Evolutionary conservation across 164 flowering plant genomes (phyloP), one percentile per base, ranked within the genome.

Genomic region (Kingdonia uniflora): DNA sequence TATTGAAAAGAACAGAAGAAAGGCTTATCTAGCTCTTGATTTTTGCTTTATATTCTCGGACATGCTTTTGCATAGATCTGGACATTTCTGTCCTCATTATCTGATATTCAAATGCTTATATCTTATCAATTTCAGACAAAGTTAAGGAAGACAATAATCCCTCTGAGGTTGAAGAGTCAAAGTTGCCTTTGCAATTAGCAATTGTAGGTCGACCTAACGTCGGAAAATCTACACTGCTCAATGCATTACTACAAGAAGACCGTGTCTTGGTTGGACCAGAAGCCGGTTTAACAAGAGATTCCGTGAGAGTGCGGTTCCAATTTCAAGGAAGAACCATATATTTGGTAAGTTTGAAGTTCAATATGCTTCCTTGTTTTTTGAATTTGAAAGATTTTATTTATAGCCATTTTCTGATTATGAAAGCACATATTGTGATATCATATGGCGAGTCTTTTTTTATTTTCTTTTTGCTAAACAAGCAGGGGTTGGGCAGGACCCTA

Each of bases 161-260:
- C 26, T 19, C 52, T 26, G 82, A 78, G 58, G 71, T 22, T 49
- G 79, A 76, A 57, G 96, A 82, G 52, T 66, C 74, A 47, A 79
- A 84, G 71, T 47, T 80, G 62, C 92, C 92, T 51, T 59, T 92
- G 57, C 97, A 92, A 71, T 60, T 92, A 63, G 97, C 99, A 42
- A 81, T 89, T 64, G 95, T 92, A 13, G 99, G 99, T 52, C 73
- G 86, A 47, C 99, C 99, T 46, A 92, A 92, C 76, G 99, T 92
- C 47, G 97, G 99, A 46, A 92, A 88, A 71, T 92, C 96, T 57
- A 92, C 99, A 20, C 70, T 92, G 70, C 65, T 92, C 53, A 92
- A 92, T 68, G 67, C 94, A 25, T 53, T 92, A 60, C 61, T 92
- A 20, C 89, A 84, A 75, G 79, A 88, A 76, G 75, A 89, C 24